Percentiles rank a stretch among this genome's conserved stretches.
Conservation (phyloP, 352 stramenopile genomes). For the Globisporangium iwayamae region DNA sequence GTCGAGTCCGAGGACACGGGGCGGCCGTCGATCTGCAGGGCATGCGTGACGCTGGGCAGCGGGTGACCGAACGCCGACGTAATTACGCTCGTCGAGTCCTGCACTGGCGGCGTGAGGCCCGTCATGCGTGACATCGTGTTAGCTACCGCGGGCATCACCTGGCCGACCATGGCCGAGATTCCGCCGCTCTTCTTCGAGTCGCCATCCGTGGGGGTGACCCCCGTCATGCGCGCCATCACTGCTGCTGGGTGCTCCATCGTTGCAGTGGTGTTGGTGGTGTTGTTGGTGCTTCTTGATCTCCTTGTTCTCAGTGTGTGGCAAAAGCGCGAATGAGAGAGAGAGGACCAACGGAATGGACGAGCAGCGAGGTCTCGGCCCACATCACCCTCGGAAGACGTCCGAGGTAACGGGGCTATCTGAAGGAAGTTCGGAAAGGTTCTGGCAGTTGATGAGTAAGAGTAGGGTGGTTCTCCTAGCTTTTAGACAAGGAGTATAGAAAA, state of each 20-base stretch:
- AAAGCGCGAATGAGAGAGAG: neutral
- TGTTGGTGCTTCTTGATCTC: neutral
- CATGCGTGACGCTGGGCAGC: conserved; percentile 25
- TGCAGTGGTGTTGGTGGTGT: neutral
- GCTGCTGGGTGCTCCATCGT: conserved; percentile 28
- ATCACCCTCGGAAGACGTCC: too few relatives aligned
- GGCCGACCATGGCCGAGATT: conserved; percentile 15
- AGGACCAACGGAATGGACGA: neutral
- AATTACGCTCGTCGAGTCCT: conserved; percentile 24
- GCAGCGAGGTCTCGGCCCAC: too few relatives aligned
- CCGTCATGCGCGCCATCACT: conserved; percentile 27
- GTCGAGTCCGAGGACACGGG: conserved; percentile 26
- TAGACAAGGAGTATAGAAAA: too few relatives aligned
- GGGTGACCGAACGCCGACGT: conserved; percentile 32
- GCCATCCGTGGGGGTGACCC: conserved; percentile 18
- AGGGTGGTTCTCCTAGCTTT: too few relatives aligned
- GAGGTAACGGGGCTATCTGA: too few relatives aligned
- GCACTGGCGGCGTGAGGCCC: conserved; percentile 17
- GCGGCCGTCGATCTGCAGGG: conserved; percentile 27
- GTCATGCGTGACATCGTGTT: conserved; percentile 22
- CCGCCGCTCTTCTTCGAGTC: conserved; percentile 11
- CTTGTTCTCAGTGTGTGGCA: neutral
- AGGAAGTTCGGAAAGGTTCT: too few relatives aligned
- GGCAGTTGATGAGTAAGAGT: too few relatives aligned
- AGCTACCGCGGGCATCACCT: conserved; percentile 2